Evolutionary conservation across 495 filamentous ascomycete genomes (phyloP), one percentile per base, ranked within the genome.

Genomic region (Geopyxis carbonaria): DNA sequence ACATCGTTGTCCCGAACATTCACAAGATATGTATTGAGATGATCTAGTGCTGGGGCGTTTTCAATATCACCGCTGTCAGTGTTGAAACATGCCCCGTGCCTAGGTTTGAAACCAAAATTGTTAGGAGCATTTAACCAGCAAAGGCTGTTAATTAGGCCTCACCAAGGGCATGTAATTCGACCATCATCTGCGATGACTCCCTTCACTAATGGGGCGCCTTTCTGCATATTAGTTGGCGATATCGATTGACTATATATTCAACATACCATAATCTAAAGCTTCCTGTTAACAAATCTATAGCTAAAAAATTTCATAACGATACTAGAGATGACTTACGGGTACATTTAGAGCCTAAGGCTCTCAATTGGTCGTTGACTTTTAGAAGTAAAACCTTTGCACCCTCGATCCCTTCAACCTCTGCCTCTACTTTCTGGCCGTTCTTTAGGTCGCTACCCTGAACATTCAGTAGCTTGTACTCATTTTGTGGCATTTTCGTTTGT

Each of bases 41-140:
- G 68, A 47, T 94, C 83, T 4, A 91, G 65, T 2, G 83, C 89
- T 1, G 89, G 89, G 0, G 87, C 84, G 56, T 95, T 56, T 59
- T 97, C 89, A 32, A 97, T 78, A 44, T 94, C 87, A 21, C 89
- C 89, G n/a, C 78, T 86, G 29, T 66, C 61, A 39, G 80, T 71
- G 44, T 81, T 82, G 60, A 93, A 97, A 65, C 89, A 97, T 27
- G 89, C 89, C 6, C 27, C 25, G 4, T 45, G 46, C 38, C 34
- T 38, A 24, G 22, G 5, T 3, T 40, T 5, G n/a, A n/a, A 11
- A 24, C 13, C 35, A 39, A 13, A 40, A 22, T 10, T 23, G 22
- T 42, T 33, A 22, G 23, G 33, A 32, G 5, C 15, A 34, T 31
- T 19, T 24, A n/a, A 16, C 7, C 21, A 8, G 24, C 6, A 5